Evolutionary conservation across 106 monocot species (phyloP).

Genomic region (Acanthochlamys bracteata): DNA sequence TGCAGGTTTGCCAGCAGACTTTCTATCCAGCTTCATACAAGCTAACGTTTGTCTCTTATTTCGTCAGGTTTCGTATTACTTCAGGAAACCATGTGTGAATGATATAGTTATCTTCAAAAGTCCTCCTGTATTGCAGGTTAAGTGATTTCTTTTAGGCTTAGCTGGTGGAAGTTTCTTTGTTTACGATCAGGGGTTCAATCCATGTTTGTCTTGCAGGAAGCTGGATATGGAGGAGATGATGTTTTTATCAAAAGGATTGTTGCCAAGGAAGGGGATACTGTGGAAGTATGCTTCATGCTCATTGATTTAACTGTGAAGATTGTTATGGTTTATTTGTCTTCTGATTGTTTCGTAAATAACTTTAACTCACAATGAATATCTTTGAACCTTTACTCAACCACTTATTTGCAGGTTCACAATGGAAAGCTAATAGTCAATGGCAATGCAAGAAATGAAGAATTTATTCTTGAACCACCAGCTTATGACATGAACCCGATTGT

Average conservation of each 20-base stretch:
- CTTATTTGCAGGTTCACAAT: constrained; percentile 53
- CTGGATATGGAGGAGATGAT: constrained; percentile 89
- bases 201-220: constrained; percentile 40
- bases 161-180: neutral
- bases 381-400: too few relatives aligned
- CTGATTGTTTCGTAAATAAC: too few relatives aligned
- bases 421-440: constrained; percentile 97
- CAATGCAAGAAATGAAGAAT: constrained; percentile 60
- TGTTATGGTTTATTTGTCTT: too few relatives aligned
- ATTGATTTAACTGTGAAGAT: too few relatives aligned
- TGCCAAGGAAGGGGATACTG: constrained; percentile 87
- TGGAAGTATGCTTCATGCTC: constrained; percentile 47
- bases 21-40: too few relatives aligned
- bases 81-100: constrained; percentile 90
- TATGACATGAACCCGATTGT: constrained; percentile 87
- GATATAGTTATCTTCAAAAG: constrained; percentile 99
- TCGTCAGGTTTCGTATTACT: constrained; percentile 91
- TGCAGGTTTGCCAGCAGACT: too few relatives aligned
- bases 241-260: constrained; percentile 97
- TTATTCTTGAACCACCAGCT: constrained; percentile 80
- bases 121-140: constrained; percentile 90
- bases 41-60: neutral
- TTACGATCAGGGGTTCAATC: too few relatives aligned
- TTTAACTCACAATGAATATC: too few relatives aligned
- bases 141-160: neutral